Base-by-base conservation (phyloP, 129 eudicot genomes). In the Arctium lappa region DNA sequence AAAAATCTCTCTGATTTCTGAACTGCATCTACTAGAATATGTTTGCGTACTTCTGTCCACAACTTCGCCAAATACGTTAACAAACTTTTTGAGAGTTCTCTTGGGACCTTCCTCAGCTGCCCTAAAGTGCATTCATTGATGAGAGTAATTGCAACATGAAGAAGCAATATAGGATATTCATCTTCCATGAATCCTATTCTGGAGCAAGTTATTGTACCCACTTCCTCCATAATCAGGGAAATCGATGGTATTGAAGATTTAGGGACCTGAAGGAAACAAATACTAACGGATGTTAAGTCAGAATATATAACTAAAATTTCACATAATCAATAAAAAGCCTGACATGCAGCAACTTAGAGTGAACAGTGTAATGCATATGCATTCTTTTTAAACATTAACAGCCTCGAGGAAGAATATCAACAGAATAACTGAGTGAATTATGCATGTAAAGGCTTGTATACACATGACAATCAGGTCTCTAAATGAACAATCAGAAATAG, bases 261-360 rank as follows among this genome's bases (percentile, higher is more conserved):
- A 69, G 86, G 80, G 66, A 76, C 91, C 98, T 94, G 98, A 81
- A 88, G 80, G 72, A 92, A 88, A 72, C 90, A 81, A 78, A 74
- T 82, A 89, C 98, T 94, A 87, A 46, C 33, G 75, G 77, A 85
- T 82, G 79, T 84, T 84, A 88, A 81, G 86, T 87, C 84, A 85
- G 65, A 36, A 48, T 77, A 71, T 71, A 78, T 22, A 44, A 53
- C 36, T 69, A 70, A 32, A 70, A 53, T 38, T 56, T 40, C 27
- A 30, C 32, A 12, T 22, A 36, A 60, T 39, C 71, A 27, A 29
- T 60, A 81, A 60, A n/a, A 29, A 71, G 53, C 30, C 42, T 73
- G 56, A 72, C 68, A 65, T 31, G 37, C 37, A 31, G 27, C 1
- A 42, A 32, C 9, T 77, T 77, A 36, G 56, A 62, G 33, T n/a